Conservation (phyloP, 129 eudicot genomes). For the Tanacetum coccineum region DNA sequence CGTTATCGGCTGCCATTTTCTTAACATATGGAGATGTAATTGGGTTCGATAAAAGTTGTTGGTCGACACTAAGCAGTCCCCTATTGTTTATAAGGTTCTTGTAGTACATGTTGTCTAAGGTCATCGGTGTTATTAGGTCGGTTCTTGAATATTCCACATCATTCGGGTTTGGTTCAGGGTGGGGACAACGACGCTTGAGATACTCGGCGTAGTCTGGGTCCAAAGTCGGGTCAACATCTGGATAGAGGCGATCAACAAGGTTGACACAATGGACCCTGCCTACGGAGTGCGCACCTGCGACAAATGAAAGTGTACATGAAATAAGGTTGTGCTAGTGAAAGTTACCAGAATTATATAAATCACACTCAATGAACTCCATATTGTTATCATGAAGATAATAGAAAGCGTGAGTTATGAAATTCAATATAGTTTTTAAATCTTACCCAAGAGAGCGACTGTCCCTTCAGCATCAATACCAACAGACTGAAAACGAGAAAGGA, state of each 20-base stretch:
- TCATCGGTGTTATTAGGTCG: slow-evolving; percentile 74
- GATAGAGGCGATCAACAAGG: slow-evolving; percentile 74
- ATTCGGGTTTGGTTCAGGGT: slow-evolving; percentile 57
- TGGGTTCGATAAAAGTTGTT: slow-evolving; percentile 57
- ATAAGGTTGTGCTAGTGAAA: background rate
- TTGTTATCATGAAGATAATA: background rate
- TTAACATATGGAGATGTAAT: slow-evolving; percentile 54
- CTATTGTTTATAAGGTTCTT: slow-evolving; percentile 60
- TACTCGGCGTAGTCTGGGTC: slow-evolving; percentile 53
- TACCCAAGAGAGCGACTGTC: slow-evolving; percentile 80
- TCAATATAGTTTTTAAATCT: background rate
- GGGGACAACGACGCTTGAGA: slow-evolving; percentile 74
- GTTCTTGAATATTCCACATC: slow-evolving; percentile 62
- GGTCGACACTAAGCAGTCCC: slow-evolving; percentile 61
- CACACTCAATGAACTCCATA: too few species aligned
- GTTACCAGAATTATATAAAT: background rate
- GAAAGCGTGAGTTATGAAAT: background rate
- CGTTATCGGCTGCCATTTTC: slow-evolving; percentile 69
- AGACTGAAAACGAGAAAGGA: slow-evolving; percentile 61
- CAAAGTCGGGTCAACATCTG: slow-evolving; percentile 67
- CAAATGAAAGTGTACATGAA: background rate
- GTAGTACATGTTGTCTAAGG: slow-evolving; percentile 75
- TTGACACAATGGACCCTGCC: slow-evolving; percentile 79
- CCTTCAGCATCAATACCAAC: slow-evolving; percentile 82
- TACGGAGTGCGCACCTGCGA: slow-evolving; percentile 82